These are phyloP conservation scores for Moesziomyces sp. DNA, from an alignment of 1,284 basidiomycete genomes.

Conservation along the genomic window DNA sequence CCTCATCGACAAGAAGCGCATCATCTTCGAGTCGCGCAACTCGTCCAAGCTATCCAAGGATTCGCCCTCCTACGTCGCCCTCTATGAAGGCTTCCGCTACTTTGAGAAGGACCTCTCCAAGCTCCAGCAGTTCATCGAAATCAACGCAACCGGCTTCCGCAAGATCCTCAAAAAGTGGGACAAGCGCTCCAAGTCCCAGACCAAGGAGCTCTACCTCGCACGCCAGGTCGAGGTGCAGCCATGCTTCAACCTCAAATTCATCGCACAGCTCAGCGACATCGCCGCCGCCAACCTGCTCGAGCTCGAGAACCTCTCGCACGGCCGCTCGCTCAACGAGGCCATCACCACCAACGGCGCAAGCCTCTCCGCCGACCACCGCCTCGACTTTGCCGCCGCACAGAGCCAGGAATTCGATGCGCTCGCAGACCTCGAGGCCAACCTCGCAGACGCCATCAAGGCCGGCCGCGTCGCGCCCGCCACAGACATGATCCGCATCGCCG, in stretches of 20 bases:
- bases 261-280: constrained; percentile 93
- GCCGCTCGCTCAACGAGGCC: constrained; percentile 32
- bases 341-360: constrained; percentile 33
- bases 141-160: constrained; percentile 95
- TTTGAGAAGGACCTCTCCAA: constrained; percentile 96
- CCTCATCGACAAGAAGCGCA: constrained; percentile 90
- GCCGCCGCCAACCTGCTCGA: constrained; percentile 93
- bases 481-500: constrained; percentile 56
- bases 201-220: constrained; percentile 94
- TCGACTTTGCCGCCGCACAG: constrained; percentile 64
- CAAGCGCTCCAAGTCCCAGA: constrained; percentile 91
- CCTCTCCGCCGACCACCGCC: constrained; percentile 53
- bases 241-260: constrained; percentile 85
- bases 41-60: constrained; percentile 58
- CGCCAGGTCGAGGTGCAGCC: constrained; percentile 97
- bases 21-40: constrained; percentile 48
- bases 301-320: constrained; percentile 76
- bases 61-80: constrained; percentile 70
- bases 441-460: constrained; percentile 54
- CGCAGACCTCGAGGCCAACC: constrained; percentile 61
- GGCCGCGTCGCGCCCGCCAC: constrained; percentile 49
- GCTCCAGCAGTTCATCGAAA: constrained; percentile 95
- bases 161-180: constrained; percentile 99
- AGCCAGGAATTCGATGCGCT: constrained; percentile 57
- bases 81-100: constrained; percentile 94